Conservation (phyloP, 2,329 filamentous ascomycete genomes). For the Paradendryphiella salina region DNA sequence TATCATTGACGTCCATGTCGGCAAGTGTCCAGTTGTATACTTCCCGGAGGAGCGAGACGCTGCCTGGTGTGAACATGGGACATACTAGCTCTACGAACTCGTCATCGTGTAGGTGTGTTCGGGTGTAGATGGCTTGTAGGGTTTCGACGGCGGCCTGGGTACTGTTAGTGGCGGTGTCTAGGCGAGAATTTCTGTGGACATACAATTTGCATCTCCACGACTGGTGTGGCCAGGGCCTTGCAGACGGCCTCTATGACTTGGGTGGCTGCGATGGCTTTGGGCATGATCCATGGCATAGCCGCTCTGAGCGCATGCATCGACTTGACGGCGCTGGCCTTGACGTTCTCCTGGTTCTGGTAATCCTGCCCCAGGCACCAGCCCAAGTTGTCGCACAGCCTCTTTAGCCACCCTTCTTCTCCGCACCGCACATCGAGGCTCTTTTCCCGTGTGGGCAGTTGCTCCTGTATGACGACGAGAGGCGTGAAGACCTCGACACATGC, state of each 20-base stretch:
- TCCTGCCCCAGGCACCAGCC: conserved; percentile 70
- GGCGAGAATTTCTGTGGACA: background rate
- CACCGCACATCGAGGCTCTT: conserved; percentile 69
- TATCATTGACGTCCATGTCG: conserved; percentile 75
- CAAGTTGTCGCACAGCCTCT: conserved; percentile 74
- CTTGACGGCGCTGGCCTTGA: conserved; percentile 73
- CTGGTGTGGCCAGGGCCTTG: conserved; percentile 46
- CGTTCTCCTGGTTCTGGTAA: conserved; percentile 65
- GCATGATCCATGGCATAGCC: conserved; percentile 83
- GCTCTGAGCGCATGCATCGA: conserved; percentile 76
- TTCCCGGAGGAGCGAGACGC: conserved; percentile 70
- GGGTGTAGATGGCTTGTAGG: conserved; percentile 78
- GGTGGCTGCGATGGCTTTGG: conserved; percentile 71
- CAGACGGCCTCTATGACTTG: conserved; percentile 45
- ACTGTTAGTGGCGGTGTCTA: conserved; percentile 20
- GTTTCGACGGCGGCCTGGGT: conserved; percentile 69
- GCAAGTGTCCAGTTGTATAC: conserved; percentile 81
- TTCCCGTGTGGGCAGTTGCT: conserved; percentile 75
- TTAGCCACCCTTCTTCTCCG: conserved; percentile 85
- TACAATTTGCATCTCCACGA: conserved; percentile 44
- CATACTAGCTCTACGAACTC: conserved; percentile 78
- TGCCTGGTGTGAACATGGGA: conserved; percentile 74
- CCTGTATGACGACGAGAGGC: conserved; percentile 71
- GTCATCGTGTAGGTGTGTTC: conserved; percentile 71
- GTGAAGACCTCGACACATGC: conserved; percentile 94